phyloP scores from a whole-genome alignment of 2,329 filamentous ascomycete species.

The Dactylonectria estremocensis region DNA sequence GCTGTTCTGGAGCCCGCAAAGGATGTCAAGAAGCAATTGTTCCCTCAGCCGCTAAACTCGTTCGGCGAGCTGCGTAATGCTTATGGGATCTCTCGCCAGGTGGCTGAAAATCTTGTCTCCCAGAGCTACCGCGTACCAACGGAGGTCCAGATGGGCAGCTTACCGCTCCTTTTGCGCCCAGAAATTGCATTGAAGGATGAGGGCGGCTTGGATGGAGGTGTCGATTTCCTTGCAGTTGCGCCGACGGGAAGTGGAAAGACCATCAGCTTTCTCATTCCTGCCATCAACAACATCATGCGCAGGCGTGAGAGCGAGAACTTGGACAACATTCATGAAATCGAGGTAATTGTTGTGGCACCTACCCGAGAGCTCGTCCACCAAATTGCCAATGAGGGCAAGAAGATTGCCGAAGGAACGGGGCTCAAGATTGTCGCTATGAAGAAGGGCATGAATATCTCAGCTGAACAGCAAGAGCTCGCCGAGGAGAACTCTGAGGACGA shows the following conservation, averaged over 20 bases:
- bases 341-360: slow-evolving; percentile 81
- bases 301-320: slow-evolving; percentile 64
- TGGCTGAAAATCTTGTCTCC: slow-evolving; percentile 84
- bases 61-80: slow-evolving; percentile 80
- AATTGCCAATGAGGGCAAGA: slow-evolving; percentile 88
- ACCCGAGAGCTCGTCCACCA: slow-evolving; percentile 85
- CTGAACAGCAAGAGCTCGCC: slow-evolving; percentile 58
- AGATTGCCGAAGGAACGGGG: slow-evolving; percentile 82
- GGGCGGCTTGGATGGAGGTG: slow-evolving; percentile 54
- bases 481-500: slow-evolving; percentile 60
- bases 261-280: slow-evolving; percentile 89
- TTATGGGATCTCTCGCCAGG: slow-evolving; percentile 80
- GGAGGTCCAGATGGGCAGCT: slow-evolving; percentile 90
- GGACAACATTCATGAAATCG: slow-evolving; percentile 63
- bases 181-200: slow-evolving; percentile 63
- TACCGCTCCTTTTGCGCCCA: slow-evolving; percentile 82
- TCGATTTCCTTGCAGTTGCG: slow-evolving; percentile 90
- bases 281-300: slow-evolving; percentile 82
- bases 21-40: slow-evolving; percentile 74
- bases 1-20: slow-evolving; percentile 64
- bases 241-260: slow-evolving; percentile 98
- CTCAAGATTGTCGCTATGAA: slow-evolving; percentile 86
- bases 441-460: slow-evolving; percentile 83
- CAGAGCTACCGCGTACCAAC: slow-evolving; percentile 92
- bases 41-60: slow-evolving; percentile 83